A percentile compares a stretch with the other conserved stretches of the same genome.
These are phyloP conservation scores for Chenopodium berlandieri DNA, from an alignment of 148 eudicot genomes.

Conservation along the genomic window DNA sequence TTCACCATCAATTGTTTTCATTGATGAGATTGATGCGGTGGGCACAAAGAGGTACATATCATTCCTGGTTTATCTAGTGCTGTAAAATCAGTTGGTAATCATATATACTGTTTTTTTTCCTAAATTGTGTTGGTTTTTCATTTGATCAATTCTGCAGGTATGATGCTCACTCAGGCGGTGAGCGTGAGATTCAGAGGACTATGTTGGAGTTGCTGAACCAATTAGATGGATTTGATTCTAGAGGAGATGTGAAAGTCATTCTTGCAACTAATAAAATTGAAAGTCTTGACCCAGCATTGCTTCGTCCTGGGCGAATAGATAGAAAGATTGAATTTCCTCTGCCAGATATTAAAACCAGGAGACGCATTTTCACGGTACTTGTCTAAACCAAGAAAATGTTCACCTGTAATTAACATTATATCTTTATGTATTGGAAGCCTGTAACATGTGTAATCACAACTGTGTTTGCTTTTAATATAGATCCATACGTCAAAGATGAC, in stretches of 20 bases:
- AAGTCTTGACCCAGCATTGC: conserved; percentile 85
- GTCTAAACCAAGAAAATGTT: background rate
- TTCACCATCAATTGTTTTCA: conserved; percentile 62
- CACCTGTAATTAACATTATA: background rate
- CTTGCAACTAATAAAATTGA: conserved; percentile 88
- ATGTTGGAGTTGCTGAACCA: conserved; percentile 56
- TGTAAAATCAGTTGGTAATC: background rate
- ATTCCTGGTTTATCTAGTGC: background rate
- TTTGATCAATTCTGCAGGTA: background rate
- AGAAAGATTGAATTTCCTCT: conserved; percentile 87
- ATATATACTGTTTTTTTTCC: no score
- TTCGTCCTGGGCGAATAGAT: conserved; percentile 84
- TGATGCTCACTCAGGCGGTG: background rate
- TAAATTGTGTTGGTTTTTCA: no score
- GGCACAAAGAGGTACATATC: conserved; percentile 68
- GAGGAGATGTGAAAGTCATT: conserved; percentile 83
- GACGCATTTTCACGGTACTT: conserved; percentile 69
- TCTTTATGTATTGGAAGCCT: background rate
- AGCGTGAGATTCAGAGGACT: background rate
- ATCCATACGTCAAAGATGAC: conserved; percentile 96
- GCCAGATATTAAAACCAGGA: conserved; percentile 81
- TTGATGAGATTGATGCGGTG: conserved; percentile 76
- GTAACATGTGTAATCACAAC: background rate
- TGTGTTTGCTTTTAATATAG: conserved; percentile 18
- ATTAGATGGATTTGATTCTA: conserved; percentile 86